Conservation (phyloP, 139 green algal species). For the Picochlorum sp. region DNA sequence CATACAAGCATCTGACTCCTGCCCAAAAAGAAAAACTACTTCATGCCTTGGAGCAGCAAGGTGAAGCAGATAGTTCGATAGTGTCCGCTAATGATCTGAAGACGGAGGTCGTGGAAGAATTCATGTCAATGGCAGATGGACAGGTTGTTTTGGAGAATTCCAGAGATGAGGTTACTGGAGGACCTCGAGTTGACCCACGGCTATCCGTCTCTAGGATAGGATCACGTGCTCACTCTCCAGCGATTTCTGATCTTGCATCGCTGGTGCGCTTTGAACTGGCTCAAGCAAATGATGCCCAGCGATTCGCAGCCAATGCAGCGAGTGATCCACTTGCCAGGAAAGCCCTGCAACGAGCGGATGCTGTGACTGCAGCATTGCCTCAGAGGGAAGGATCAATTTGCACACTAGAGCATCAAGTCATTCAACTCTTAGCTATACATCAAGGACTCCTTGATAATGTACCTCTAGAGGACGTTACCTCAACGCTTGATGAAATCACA, state of each 20-base stretch:
- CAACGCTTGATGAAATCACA: constrained; percentile 7
- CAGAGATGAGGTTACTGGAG: constrained; percentile 16
- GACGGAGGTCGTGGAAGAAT: constrained; percentile 72
- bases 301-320: constrained; percentile 14
- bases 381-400: constrained; percentile 15
- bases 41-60: constrained; percentile 33
- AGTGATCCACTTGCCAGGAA: constrained; percentile 13
- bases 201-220: constrained; percentile 69
- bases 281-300: constrained; percentile 31
- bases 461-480: constrained; percentile 7
- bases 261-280: constrained; percentile 57
- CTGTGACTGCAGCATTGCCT: constrained; percentile 21
- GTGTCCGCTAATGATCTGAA: constrained; percentile 15
- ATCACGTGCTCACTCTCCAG: constrained; percentile 51
- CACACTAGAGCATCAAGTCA: constrained; percentile 17
- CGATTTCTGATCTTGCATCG: constrained; percentile 51
- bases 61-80: constrained; percentile 8
- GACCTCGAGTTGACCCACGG: constrained; percentile 38
- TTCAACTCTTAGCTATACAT: constrained; percentile 31
- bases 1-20: constrained; percentile 56
- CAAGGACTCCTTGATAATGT: constrained; percentile 23
- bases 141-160: constrained; percentile 47
- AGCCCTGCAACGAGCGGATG: constrained; percentile 22
- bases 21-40: constrained; percentile 66
- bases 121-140: constrained; percentile 86